These are phyloP conservation scores for Pilatotrama ljubarskyi DNA, from an alignment of 768 basidiomycete species.

Conservation along the genomic window DNA sequence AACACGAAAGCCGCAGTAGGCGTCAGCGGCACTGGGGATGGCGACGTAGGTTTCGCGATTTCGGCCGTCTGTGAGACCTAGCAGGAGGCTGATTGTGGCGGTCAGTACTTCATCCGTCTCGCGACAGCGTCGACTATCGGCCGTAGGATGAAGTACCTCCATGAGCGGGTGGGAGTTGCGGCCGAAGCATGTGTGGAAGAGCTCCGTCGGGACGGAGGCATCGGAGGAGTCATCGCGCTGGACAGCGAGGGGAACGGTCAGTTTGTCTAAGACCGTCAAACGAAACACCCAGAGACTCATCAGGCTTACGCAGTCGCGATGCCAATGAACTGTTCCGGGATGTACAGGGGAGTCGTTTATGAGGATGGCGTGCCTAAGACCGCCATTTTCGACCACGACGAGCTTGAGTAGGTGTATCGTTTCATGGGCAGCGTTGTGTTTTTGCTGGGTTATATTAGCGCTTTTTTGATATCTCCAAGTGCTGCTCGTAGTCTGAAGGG, in stretches of 20 bases:
- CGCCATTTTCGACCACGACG: conserved; percentile 77
- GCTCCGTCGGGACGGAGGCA: conserved; percentile 56
- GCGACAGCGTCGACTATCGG: conserved; percentile 68
- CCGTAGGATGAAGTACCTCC: conserved; percentile 59
- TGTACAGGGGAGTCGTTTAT: conserved; percentile 79
- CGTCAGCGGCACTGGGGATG: conserved; percentile 83
- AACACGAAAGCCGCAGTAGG: conserved; percentile 52
- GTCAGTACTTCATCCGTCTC: conserved; percentile 75
- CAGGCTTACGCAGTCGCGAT: conserved; percentile 48
- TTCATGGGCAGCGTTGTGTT: too few species aligned
- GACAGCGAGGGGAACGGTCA: conserved; percentile 70
- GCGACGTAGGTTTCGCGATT: conserved; percentile 55
- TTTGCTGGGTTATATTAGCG: too few species aligned
- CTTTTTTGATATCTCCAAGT: too few species aligned
- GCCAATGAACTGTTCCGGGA: conserved; percentile 74
- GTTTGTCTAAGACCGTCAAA: conserved; percentile 16
- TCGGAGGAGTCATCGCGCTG: conserved; percentile 75
- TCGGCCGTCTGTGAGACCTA: background rate
- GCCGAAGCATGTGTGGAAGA: conserved; percentile 56
- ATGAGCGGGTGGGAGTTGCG: conserved; percentile 59
- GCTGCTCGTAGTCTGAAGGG: too few species aligned
- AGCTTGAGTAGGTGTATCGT: conserved; percentile 21
- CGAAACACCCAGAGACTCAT: conserved; percentile 1
- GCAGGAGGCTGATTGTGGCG: background rate
- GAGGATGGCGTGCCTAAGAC: conserved; percentile 70